Evolutionary conservation across 106 monocot genomes (phyloP).

Genomic region (Dendrobium chrysotoxum): DNA sequence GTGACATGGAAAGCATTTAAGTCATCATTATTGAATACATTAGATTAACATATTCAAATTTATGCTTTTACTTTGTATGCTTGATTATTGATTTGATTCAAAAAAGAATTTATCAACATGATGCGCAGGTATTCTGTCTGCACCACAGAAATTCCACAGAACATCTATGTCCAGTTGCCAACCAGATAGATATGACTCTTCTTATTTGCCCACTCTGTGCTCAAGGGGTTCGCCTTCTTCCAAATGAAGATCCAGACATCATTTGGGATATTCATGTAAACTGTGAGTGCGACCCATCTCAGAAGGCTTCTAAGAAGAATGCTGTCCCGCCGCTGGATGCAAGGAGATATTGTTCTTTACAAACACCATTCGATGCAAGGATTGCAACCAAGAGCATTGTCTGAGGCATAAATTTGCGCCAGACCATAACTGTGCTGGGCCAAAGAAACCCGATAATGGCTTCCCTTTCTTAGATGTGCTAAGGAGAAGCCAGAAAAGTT

Average conservation of each 20-base stretch:
- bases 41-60: background rate
- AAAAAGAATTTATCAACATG: background rate
- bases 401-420: constrained; percentile 79
- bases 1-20: background rate
- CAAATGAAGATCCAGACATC: constrained; percentile 74
- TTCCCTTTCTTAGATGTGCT: constrained; percentile 44
- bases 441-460: constrained; percentile 43
- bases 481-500: constrained; percentile 32
- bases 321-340: constrained; percentile 71
- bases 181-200: constrained; percentile 58
- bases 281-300: constrained; percentile 76
- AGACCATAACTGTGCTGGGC: constrained; percentile 79
- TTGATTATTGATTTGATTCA: background rate
- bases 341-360: constrained; percentile 66
- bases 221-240: constrained; percentile 60
- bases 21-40: background rate
- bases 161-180: constrained; percentile 71
- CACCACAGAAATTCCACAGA: constrained; percentile 62
- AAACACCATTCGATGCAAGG: constrained; percentile 72
- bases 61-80: background rate
- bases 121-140: constrained; percentile 65
- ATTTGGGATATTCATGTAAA: constrained; percentile 86
- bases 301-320: constrained; percentile 50
- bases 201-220: constrained; percentile 86
- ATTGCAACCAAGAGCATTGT: constrained; percentile 76